Percentiles rank a stretch among this genome's conserved stretches.
These are phyloP conservation scores for Tubosaeta sp. DNA, from an alignment of 768 basidiomycete species.

Conservation along the genomic window DNA sequence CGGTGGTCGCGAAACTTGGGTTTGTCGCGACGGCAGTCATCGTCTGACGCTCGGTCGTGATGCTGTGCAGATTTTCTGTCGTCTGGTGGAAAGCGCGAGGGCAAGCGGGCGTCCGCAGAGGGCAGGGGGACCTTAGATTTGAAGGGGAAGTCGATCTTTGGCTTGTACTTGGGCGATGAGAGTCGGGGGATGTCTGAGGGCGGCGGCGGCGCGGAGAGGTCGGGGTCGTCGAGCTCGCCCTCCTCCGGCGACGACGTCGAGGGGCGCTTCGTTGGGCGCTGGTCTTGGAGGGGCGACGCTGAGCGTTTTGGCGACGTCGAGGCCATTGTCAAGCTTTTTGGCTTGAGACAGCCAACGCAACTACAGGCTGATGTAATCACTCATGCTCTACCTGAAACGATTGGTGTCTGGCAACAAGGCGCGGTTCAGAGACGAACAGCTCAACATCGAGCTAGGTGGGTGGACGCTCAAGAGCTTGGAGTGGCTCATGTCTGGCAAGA, in stretches of 20 bases:
- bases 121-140: conserved; percentile 38
- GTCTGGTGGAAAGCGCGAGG: conserved; percentile 32
- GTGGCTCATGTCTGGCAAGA: conserved; percentile 32
- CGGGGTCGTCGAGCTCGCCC: conserved; percentile 70
- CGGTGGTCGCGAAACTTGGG: conserved; percentile 19
- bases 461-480: conserved; percentile 12
- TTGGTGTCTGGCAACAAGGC: conserved; percentile 82
- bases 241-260: conserved; percentile 70
- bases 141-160: conserved; percentile 72
- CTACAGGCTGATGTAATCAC: conserved; percentile 19
- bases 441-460: conserved; percentile 69
- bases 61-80: conserved; percentile 23
- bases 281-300: conserved; percentile 51
- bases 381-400: conserved; percentile 54
- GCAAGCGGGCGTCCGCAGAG: conserved; percentile 19
- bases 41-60: conserved; percentile 42
- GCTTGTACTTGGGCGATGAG: conserved; percentile 32
- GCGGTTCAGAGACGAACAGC: conserved; percentile 63
- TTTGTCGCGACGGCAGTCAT: conserved; percentile 38
- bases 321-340: conserved; percentile 3
- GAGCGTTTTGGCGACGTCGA: conserved; percentile 45
- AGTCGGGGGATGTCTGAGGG: conserved; percentile 25
- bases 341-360: not conserved
- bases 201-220: conserved; percentile 12
- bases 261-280: conserved; percentile 51